Base-by-base conservation (phyloP, 306 rosid species). In the Mucuna pruriens region DNA sequence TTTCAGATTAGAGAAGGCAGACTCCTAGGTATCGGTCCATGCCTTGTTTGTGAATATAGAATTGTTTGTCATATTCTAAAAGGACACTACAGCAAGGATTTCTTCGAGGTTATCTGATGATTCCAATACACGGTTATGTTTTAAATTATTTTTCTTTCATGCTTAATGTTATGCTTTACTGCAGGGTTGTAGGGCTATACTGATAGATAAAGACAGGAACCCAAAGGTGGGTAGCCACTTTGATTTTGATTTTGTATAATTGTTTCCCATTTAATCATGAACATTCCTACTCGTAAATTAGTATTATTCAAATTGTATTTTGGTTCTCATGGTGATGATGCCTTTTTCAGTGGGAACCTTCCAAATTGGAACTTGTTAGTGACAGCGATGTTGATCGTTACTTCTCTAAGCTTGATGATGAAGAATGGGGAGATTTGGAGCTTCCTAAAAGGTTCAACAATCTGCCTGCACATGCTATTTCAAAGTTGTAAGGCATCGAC, bases 111-210 rank as follows among this genome's bases (percentile, higher is more conserved):
- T 62, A 60, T 66, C 48, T 22, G 16, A 63, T 74, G 34, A 49
- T 65, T 65, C 17, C 1, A 17, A 2, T 19, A 33, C 66, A 48
- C 13, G 8, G 17, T 49, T 70, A n/a, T 63, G 31, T 2, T 71
- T 26, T 77, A 26, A 23, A 40, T 76, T 67, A 11, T 67, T 76
- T 79, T 71, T 44, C 52, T 78, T 78, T 70, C 46, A 74, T 57
- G 76, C 80, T 77, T 39, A 62, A 54, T 78, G 26, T 31, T 17
- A 74, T 79, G 71, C 17, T 76, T 71, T 65, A 33, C 51, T 88
- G 86, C 90, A 95, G 99, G 98, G 99, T 77, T 93, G 96, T 77
- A 88, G 99, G 92, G 99, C 99, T 84, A 76, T 95, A 85, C 77
- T 95, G 75, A 61, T 90, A 79, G 99, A 93, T 75, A 93, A 95